Conservation (phyloP, 2,329 filamentous ascomycete genomes). For the Fusarium vanettenii region DNA sequence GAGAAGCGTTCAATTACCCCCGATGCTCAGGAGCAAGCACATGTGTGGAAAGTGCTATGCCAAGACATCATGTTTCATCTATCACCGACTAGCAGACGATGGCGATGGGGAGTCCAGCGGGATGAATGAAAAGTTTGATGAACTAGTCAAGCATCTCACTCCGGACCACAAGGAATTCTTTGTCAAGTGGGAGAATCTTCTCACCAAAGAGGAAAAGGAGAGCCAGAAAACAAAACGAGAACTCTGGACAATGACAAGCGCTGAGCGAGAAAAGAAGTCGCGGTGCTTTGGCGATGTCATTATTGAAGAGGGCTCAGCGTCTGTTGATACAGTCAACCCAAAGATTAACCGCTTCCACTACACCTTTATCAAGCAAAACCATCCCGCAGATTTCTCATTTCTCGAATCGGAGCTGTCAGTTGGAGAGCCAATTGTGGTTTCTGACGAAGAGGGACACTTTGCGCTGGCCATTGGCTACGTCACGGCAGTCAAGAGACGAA, state of each 20-base stretch:
- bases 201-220: slow-evolving; percentile 95
- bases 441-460: slow-evolving; percentile 94
- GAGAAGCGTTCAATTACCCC: slow-evolving; percentile 81
- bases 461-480: slow-evolving; percentile 94
- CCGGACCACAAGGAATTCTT: slow-evolving; percentile 85
- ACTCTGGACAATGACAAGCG: slow-evolving; percentile 95
- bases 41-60: slow-evolving; percentile 91
- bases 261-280: slow-evolving; percentile 86
- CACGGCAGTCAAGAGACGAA: slow-evolving; percentile 77
- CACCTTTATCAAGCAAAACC: slow-evolving; percentile 79
- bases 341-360: slow-evolving; percentile 96
- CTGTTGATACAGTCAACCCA: slow-evolving; percentile 74
- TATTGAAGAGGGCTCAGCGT: slow-evolving; percentile 80
- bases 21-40: slow-evolving; percentile 85
- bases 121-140: slow-evolving; percentile 83
- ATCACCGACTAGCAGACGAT: slow-evolving; percentile 89
- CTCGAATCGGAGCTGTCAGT: slow-evolving; percentile 87
- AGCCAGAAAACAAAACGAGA: slow-evolving; percentile 88
- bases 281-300: slow-evolving; percentile 91
- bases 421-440: slow-evolving; percentile 95
- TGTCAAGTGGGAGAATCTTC: slow-evolving; percentile 89
- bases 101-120: slow-evolving; percentile 85
- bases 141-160: slow-evolving; percentile 82
- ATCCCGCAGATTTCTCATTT: slow-evolving; percentile 78
- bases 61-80: slow-evolving; percentile 90